Conservation (phyloP, 306 rosid genomes). For the Acacia confusa region DNA sequence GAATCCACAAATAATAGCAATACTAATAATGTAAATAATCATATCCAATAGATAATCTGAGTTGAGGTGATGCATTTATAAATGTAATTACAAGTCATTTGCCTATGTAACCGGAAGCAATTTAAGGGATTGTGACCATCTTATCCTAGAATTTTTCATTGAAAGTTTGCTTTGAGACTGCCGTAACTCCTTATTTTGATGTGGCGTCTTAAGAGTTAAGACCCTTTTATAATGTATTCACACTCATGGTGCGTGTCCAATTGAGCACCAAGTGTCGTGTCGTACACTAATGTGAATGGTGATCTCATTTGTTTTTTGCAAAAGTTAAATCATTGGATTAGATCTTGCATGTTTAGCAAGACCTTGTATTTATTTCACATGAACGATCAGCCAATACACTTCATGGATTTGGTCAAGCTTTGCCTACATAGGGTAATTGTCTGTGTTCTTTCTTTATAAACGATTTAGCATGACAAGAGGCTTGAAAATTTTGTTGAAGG, state of each 20-base stretch:
- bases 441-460: not conserved
- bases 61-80: constrained; percentile 42
- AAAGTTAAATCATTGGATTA: not conserved
- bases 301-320: not conserved
- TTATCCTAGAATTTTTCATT: constrained; percentile 21
- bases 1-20: constrained; percentile 28
- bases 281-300: not conserved
- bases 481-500: not conserved
- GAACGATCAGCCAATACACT: not conserved
- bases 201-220: constrained; percentile 24
- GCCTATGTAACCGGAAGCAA: constrained; percentile 42
- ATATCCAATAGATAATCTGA: constrained; percentile 41
- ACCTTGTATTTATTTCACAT: not conserved
- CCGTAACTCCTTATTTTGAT: constrained; percentile 20
- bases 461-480: not conserved
- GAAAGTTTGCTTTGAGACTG: constrained; percentile 27
- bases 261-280: not conserved
- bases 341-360: not conserved
- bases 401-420: not conserved
- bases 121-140: constrained; percentile 26
- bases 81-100: constrained; percentile 45
- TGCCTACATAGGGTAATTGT: not conserved
- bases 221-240: constrained; percentile 10
- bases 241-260: not conserved
- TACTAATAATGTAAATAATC: constrained; percentile 48